phyloP scores from a whole-genome alignment of 2,329 filamentous ascomycete species.

The Leptographium wingfieldii region DNA sequence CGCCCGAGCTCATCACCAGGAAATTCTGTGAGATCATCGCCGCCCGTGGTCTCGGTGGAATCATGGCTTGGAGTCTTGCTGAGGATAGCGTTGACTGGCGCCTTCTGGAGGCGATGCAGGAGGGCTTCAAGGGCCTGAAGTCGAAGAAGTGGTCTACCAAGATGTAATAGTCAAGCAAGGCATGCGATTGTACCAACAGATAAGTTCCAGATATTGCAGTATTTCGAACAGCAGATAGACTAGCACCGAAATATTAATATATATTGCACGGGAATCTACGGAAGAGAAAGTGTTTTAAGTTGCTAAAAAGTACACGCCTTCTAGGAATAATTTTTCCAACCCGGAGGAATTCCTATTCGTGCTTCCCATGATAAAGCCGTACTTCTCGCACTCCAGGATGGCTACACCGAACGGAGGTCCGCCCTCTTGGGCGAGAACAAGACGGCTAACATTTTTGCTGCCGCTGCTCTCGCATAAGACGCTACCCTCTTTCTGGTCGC shows the following conservation, averaged over 20 bases:
- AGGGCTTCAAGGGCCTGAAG: neutral
- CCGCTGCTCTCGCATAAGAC: too few relatives aligned
- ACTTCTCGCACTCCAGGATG: too few relatives aligned
- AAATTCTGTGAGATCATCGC: slow-evolving; percentile 25
- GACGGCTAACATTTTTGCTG: too few relatives aligned
- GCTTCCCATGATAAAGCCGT: too few relatives aligned
- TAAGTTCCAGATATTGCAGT: neutral
- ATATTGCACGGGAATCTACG: neutral
- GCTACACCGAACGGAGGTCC: too few relatives aligned
- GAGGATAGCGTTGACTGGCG: slow-evolving; percentile 30
- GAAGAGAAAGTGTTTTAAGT: too few relatives aligned
- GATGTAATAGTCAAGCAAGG: neutral
- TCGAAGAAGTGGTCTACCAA: neutral
- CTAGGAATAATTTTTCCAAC: too few relatives aligned
- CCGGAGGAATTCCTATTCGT: too few relatives aligned
- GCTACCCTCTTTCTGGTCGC: too few relatives aligned
- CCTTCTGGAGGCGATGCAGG: slow-evolving; percentile 3
- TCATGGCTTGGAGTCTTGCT: slow-evolving; percentile 39
- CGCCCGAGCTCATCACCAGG: slow-evolving; percentile 28
- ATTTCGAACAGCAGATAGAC: neutral
- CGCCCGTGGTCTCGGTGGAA: slow-evolving; percentile 5
- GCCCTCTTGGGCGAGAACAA: too few relatives aligned
- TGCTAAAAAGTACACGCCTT: too few relatives aligned
- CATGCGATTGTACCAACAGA: neutral
- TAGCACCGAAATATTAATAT: neutral